Evolutionary conservation across 2,329 filamentous ascomycete species (phyloP).

Genomic region (Huntiella savannae): DNA sequence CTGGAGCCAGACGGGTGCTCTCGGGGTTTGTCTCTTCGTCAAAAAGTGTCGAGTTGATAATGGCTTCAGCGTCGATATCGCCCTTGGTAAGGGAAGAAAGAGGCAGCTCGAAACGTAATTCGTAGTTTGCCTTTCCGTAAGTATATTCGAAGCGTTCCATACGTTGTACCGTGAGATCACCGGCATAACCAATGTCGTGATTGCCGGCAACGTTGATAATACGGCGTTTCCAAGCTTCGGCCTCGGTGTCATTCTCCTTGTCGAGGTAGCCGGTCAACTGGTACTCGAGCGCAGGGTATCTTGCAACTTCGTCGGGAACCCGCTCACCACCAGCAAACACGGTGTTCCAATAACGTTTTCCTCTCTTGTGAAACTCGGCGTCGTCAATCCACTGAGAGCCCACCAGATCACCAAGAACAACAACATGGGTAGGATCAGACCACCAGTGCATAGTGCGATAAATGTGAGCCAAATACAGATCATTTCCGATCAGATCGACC

Average conservation of each 20-base stretch:
- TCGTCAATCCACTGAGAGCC: conserved; percentile 91
- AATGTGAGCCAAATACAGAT: conserved; percentile 85
- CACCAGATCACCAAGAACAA: conserved; percentile 75
- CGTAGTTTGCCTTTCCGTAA: conserved; percentile 84
- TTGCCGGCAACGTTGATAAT: conserved; percentile 88
- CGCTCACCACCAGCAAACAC: conserved; percentile 53
- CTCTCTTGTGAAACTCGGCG: conserved; percentile 60
- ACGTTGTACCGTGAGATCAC: conserved; percentile 62
- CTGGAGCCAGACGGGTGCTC: conserved; percentile 35
- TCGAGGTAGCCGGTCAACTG: conserved; percentile 31
- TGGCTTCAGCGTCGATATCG: not conserved
- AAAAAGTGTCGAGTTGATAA: conserved; percentile 22
- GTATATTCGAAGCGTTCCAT: conserved; percentile 63
- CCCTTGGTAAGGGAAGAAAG: conserved; percentile 19
- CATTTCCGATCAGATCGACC: conserved; percentile 80
- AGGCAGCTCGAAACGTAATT: conserved; percentile 52
- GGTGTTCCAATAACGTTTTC: conserved; percentile 58
- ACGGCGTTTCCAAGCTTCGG: conserved; percentile 45
- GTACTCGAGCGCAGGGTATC: conserved; percentile 29
- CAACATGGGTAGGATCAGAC: conserved; percentile 66
- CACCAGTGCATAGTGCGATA: conserved; percentile 73
- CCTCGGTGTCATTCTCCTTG: conserved; percentile 13
- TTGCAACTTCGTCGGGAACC: conserved; percentile 37
- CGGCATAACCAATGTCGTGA: conserved; percentile 91
- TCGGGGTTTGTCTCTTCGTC: conserved; percentile 25